Percentiles rank a stretch among this genome's conserved stretches.
Evolutionary conservation across 208 protist genomes (phyloP).

Genomic region (Trypanosoma lewisi): DNA sequence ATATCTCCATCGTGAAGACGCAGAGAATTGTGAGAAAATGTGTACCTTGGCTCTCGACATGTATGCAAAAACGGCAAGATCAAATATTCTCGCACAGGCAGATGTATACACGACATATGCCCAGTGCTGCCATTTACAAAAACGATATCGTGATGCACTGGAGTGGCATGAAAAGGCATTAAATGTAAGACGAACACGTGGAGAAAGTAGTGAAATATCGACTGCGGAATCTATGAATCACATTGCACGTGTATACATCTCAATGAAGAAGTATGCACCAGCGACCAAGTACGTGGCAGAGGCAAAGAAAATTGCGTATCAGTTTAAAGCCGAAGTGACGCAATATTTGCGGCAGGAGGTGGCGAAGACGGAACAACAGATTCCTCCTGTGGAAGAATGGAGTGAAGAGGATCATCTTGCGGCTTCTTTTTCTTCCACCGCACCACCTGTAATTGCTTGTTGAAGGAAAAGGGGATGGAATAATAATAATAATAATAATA

Average conservation of each 20-base stretch:
- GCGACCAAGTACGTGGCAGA: constrained; percentile 62
- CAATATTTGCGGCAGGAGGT: constrained; percentile 74
- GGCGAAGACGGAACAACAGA: constrained; percentile 72
- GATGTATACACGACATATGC: constrained; percentile 84
- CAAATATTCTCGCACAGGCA: constrained; percentile 82
- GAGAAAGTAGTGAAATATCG: constrained; percentile 71
- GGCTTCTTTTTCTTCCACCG: constrained; percentile 17
- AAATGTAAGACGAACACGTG: constrained; percentile 80
- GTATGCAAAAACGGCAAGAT: constrained; percentile 84
- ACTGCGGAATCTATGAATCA: constrained; percentile 86
- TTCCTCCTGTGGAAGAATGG: constrained; percentile 79
- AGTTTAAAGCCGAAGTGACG: constrained; percentile 68
- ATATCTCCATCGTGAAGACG: constrained; percentile 72
- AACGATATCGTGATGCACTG: constrained; percentile 52
- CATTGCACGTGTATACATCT: constrained; percentile 73
- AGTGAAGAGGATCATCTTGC: constrained; percentile 49
- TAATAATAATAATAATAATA: background rate
- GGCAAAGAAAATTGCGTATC: constrained; percentile 70
- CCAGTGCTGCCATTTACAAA: constrained; percentile 69
- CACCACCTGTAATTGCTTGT: no score
- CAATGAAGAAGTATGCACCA: constrained; percentile 65
- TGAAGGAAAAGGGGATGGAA: background rate
- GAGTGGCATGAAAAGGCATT: constrained; percentile 82
- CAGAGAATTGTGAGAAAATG: constrained; percentile 77
- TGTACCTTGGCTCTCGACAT: constrained; percentile 70